Evolutionary conservation across 768 basidiomycete species (phyloP), one percentile per base, ranked within the genome.

Genomic region (Pulveroboletus sp.): DNA sequence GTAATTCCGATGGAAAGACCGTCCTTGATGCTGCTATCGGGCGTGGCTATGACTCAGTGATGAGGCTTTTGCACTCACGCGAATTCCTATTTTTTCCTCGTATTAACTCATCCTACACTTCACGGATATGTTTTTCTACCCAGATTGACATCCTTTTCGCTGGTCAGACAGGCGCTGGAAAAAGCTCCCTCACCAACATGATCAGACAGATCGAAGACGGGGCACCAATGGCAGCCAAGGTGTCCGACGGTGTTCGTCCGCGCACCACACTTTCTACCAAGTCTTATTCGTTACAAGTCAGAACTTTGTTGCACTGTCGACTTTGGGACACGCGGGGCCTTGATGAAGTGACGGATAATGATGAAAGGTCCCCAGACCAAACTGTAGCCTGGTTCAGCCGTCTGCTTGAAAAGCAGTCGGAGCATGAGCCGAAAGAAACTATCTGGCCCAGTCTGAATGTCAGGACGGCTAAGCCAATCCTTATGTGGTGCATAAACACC

Each of bases 281-380:
- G n/a, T 12, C 43, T 8, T 63, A 63, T 37, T 2, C 36, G 20
- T 14, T 6, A 4, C 16, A 34, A 7, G 44, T 52, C 12, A 54
- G 7, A 24, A 4, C 39, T 6, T n/a, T n/a, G n/a, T 45, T 29
- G 42, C 43, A 40, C 32, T 63, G 47, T 24, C 27, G 24, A 14
- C 63, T 63, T 16, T 63, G 62, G 62, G 62, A 63, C 41, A 63
- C 60, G 17, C 63, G 57, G 1, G 62, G 62, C 34, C 57, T 63
- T 17, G 47, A 59, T 17, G 62, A 63, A 53, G 60, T 52, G 0
- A 53, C 35, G 16, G 59, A 50, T 14, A 21, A 19, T 12, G 40
- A 42, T 33, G 49, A 49, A 10, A 5, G 33, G 29, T 36, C 53
- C 34, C 35, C 44, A 35, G 33, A 44, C 29, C 56, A 38, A 36